These are phyloP conservation scores for Lentinula aciculospora DNA, from an alignment of 768 basidiomycete genomes.

Conservation along the genomic window DNA sequence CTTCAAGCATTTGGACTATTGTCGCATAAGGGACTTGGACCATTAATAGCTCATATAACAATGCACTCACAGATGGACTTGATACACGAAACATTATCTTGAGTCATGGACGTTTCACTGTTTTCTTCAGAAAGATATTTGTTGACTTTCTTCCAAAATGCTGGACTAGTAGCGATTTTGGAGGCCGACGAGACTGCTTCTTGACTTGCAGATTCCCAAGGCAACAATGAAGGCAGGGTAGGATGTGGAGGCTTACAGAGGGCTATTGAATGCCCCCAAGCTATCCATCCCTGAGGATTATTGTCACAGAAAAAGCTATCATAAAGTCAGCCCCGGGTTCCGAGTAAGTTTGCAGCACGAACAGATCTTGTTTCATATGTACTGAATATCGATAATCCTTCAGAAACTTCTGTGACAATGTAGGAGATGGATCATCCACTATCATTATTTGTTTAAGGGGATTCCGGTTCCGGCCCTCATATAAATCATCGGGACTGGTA, in stretches of 20 bases:
- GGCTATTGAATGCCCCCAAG: conserved; percentile 43
- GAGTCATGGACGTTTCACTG: conserved; percentile 53
- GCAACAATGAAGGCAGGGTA: conserved; percentile 43
- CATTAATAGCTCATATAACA: background rate
- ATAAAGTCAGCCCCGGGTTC: background rate
- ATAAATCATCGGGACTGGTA: conserved; percentile 47
- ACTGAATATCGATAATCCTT: conserved; percentile 48
- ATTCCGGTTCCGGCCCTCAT: conserved; percentile 57
- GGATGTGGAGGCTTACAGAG: conserved; percentile 44
- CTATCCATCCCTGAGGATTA: conserved; percentile 62
- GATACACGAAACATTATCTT: conserved; percentile 66
- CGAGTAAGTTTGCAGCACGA: conserved; percentile 18
- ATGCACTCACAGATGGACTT: conserved; percentile 64
- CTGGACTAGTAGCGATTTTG: conserved; percentile 35
- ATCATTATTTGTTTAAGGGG: conserved; percentile 53
- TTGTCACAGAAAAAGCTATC: conserved; percentile 51
- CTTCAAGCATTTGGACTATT: conserved; percentile 74
- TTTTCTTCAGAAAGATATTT: conserved; percentile 77
- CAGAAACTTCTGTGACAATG: conserved; percentile 53
- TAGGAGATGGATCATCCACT: conserved; percentile 37
- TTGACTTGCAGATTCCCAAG: conserved; percentile 53
- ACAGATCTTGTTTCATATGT: conserved; percentile 39
- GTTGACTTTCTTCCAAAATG: conserved; percentile 67
- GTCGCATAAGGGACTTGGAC: conserved; percentile 1
- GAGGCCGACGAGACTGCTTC: conserved; percentile 46